Evolutionary conservation across 2,329 filamentous ascomycete genomes (phyloP), one percentile per base, ranked within the genome.

Genomic region (Nectriaceae sp.): DNA sequence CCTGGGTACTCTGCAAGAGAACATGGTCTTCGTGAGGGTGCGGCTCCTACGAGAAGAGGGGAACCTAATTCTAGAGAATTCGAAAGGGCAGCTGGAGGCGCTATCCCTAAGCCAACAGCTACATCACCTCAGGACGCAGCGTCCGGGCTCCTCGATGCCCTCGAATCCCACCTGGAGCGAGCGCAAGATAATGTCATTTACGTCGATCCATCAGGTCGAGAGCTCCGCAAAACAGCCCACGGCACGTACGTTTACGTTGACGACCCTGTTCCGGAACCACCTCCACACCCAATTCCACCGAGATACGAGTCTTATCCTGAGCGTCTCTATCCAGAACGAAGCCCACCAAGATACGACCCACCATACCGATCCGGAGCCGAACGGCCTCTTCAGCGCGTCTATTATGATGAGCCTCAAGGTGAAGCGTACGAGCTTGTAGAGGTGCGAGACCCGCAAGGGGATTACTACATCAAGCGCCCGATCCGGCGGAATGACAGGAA

Each of bases 381-480:
- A 19, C 18, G 18, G 29, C 21, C 21, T 19, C 20, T 46, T 18
- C 46, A 42, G 18, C 47, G 31, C 4, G 33, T 45, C 20, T 55
- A 54, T 38, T 46, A 60, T 31, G 52, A 57, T 6, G 44, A 43
- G 8, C 52, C 42, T 21, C 42, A 51, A 13, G 47, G 59, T 5
- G 70, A 71, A 40, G 54, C 68, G 4, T 74, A 73, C 49, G 77
- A 80, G 56, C 64, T 77, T 11, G 68, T 80, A 26, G 70, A 74
- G 33, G 70, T 76, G 6, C 66, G 69, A 11, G 73, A 75, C 55
- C 65, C 70, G 2, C 62, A 70, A 18, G 75, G 76, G 11, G 69
- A 75, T 41, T 79, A 78, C 50, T 72, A 74, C 50, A 68, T 78
- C 44, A 68, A 71, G 33, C 69, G 74, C 21, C 74, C 75, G 4